Evolutionary conservation across 2,329 filamentous ascomycete genomes (phyloP), one percentile per base, ranked within the genome.

Genomic region (Fusarium scirpi): DNA sequence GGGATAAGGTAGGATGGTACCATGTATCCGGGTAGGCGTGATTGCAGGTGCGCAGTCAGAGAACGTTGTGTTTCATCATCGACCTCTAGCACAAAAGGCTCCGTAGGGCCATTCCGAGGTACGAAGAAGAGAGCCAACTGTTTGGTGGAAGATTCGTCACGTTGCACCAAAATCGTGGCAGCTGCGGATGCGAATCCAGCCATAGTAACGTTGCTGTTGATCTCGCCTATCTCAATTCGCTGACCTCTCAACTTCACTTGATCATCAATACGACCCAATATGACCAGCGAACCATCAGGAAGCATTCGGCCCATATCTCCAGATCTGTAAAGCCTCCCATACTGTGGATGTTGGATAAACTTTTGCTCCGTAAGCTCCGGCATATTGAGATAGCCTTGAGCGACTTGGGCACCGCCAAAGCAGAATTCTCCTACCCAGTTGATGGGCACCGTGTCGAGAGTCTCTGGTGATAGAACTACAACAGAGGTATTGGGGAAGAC

Each of bases 181-280:
- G 90, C 92, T 60, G 93, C 87, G n/a, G 81, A 77, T 0, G 91
- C 87, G 18, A 82, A 70, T 0, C 76, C 73, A 11, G 84, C 84
- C 15, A 84, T 81, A 1, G 91, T 82, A 15, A 94, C 79, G 18
- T 85, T 81, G 18, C 86, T 86, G 61, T 89, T 91, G 58, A 97
- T 91, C 76, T 97, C 94, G 2, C 88, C 87, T 13, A 94, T 85
- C 76, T 97, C 93, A 41, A 97, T 90, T 46, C 92, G 85, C 70
- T 95, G 92, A 0, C 94, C 94, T 46, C 93, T 87, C 12, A 97
- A 84, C 77, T 97, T 97, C 58, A 96, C 84, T 78, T 97, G 93
- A 65, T 92, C 91, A 72, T 97, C 94, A 24, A 91, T 83, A 40
- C 93, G 87, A 18, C 93, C 92, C 12, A 89, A 80, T 43, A 96